A percentile compares a stretch with the other conserved stretches of the same genome.
phyloP scores from a whole-genome alignment of 2,329 filamentous ascomycete genomes.

The Fusarium piperis region DNA sequence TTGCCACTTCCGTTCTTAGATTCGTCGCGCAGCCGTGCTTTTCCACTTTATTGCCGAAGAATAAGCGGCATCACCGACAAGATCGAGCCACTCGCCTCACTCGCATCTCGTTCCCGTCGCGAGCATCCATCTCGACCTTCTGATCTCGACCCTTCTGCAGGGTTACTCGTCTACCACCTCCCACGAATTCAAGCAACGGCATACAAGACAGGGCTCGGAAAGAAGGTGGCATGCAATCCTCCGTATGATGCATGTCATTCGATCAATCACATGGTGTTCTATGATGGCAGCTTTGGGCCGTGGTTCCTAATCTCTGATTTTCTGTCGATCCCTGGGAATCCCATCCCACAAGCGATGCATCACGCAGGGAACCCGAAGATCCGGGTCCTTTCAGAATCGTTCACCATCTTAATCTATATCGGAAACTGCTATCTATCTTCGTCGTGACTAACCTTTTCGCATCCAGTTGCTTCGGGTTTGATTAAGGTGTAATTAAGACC shows the following conservation, averaged over 20 bases:
- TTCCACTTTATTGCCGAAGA: neutral
- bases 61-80: constrained; percentile 4
- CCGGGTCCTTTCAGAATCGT: neutral
- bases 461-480: neutral
- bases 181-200: neutral
- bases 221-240: constrained; percentile 10
- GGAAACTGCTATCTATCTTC: neutral
- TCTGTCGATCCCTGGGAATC: neutral
- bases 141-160: neutral
- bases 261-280: constrained; percentile 8
- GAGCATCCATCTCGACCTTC: neutral
- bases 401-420: neutral
- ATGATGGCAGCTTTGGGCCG: neutral
- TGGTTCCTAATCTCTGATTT: neutral
- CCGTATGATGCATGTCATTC: constrained; percentile 2
- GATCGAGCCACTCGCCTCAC: neutral
- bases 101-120: neutral
- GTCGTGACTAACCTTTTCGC: neutral
- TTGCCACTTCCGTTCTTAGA: neutral
- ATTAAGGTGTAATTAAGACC: neutral
- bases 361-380: neutral
- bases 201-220: neutral
- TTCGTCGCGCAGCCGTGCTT: neutral
- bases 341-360: neutral
- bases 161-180: neutral